These are phyloP conservation scores for Diatrype stigma DNA, from an alignment of 2,329 filamentous ascomycete genomes.

Conservation along the genomic window DNA sequence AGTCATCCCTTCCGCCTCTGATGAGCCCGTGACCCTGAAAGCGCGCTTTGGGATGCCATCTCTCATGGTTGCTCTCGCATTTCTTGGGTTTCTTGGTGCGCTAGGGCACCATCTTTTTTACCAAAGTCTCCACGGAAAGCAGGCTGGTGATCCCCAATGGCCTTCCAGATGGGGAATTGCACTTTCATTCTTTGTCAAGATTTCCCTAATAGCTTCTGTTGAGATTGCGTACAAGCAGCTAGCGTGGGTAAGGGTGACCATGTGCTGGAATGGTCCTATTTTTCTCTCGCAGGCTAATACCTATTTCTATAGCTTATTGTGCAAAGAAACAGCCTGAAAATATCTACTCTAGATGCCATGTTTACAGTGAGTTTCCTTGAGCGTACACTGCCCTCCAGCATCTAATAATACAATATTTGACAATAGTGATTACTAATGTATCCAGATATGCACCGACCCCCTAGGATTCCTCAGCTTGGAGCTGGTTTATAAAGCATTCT, in stretches of 20 bases:
- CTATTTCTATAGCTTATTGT: constrained; percentile 4
- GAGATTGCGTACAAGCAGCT: constrained; percentile 12
- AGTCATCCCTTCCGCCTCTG: background rate
- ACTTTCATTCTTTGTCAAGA: constrained; percentile 11
- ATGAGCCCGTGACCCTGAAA: background rate
- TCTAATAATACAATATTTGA: background rate
- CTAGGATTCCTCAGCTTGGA: constrained; percentile 3
- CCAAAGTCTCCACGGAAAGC: constrained; percentile 3
- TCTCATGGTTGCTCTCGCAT: constrained; percentile 6
- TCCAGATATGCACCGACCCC: constrained; percentile 3
- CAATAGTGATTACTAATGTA: background rate
- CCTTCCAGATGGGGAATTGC: constrained; percentile 10
- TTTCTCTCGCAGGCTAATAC: background rate
- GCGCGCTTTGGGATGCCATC: background rate
- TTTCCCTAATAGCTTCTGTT: constrained; percentile 5
- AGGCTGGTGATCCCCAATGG: constrained; percentile 8
- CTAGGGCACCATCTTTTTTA: constrained; percentile 11
- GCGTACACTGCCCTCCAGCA: background rate
- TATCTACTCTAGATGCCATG: constrained; percentile 9
- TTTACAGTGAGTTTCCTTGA: constrained; percentile 6
- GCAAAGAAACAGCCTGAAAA: constrained; percentile 5
- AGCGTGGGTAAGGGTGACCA: constrained; percentile 7
- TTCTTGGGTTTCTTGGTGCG: constrained; percentile 6
- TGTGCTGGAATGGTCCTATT: background rate
- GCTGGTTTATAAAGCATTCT: constrained; percentile 2